phyloP scores from a whole-genome alignment of 768 basidiomycete genomes.

The Paxillus ammoniavirescens region DNA sequence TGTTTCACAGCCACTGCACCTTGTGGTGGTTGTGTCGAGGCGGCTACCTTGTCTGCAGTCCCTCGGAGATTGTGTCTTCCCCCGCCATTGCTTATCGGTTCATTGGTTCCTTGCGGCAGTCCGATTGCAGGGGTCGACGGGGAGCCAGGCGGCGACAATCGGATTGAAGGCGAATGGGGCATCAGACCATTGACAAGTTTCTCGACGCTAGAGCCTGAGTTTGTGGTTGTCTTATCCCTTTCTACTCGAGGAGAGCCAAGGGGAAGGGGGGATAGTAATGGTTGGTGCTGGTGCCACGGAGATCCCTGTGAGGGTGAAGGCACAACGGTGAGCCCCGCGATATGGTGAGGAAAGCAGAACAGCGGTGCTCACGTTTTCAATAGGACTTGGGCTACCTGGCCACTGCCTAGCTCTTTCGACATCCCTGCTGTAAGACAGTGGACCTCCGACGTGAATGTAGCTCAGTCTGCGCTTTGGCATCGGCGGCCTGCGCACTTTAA shows the following conservation, averaged over 20 bases:
- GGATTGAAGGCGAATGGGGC: slow-evolving; percentile 17
- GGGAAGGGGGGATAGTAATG: slow-evolving; percentile 7
- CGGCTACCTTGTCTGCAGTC: neutral
- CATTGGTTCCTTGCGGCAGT: neutral
- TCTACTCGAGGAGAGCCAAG: neutral
- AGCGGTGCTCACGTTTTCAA: slow-evolving; percentile 12
- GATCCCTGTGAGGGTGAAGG: neutral
- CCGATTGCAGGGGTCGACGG: neutral
- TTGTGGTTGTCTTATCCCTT: neutral
- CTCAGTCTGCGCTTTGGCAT: slow-evolving; percentile 25
- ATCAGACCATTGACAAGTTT: slow-evolving; percentile 13
- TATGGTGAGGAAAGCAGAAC: neutral
- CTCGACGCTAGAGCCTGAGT: slow-evolving; percentile 9
- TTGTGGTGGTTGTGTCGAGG: neutral
- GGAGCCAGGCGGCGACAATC: slow-evolving; percentile 17
- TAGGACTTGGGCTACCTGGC: slow-evolving; percentile 15
- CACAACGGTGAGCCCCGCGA: neutral
- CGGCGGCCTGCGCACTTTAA: slow-evolving; percentile 25
- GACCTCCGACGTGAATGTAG: slow-evolving; percentile 9
- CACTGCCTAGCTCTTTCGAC: slow-evolving; percentile 5
- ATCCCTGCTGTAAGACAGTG: neutral
- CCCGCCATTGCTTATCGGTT: neutral
- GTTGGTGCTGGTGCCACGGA: slow-evolving; percentile 16
- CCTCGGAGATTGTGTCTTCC: neutral
- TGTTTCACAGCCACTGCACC: neutral